Conservation (phyloP, 306 rosid species). For the Clitoria ternatea region DNA sequence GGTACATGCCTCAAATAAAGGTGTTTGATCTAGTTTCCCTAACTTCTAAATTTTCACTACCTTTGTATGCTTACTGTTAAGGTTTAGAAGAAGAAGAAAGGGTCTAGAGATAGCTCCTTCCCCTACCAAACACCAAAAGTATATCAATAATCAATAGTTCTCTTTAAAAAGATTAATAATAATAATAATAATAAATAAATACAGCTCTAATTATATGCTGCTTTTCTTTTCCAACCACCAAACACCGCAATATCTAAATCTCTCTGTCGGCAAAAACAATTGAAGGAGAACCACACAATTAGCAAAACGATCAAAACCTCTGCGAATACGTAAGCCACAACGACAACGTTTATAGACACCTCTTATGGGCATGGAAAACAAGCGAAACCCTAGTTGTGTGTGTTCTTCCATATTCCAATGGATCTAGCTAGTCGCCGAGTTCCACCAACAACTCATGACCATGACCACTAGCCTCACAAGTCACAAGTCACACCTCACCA, state of each 20-base stretch:
- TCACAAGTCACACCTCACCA: too few species aligned
- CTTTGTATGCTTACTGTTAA: not conserved
- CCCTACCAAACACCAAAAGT: constrained; percentile 17
- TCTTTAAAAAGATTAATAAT: too few species aligned
- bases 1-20: constrained; percentile 23
- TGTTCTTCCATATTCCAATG: not conserved
- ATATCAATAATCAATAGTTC: not conserved
- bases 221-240: constrained; percentile 29
- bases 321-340: not conserved
- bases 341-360: not conserved
- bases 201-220: not conserved
- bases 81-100: not conserved
- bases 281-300: constrained; percentile 15
- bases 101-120: not conserved
- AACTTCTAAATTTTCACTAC: not conserved
- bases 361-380: not conserved
- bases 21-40: not conserved
- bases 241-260: constrained; percentile 31
- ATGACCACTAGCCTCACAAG: too few species aligned
- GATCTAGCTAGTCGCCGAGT: too few species aligned
- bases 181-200: too few species aligned
- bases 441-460: too few species aligned
- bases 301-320: not conserved
- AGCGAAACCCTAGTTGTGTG: constrained; percentile 43
- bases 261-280: constrained; percentile 27